Conservation (phyloP, 106 monocot species). For the Acanthochlamys bracteata region DNA sequence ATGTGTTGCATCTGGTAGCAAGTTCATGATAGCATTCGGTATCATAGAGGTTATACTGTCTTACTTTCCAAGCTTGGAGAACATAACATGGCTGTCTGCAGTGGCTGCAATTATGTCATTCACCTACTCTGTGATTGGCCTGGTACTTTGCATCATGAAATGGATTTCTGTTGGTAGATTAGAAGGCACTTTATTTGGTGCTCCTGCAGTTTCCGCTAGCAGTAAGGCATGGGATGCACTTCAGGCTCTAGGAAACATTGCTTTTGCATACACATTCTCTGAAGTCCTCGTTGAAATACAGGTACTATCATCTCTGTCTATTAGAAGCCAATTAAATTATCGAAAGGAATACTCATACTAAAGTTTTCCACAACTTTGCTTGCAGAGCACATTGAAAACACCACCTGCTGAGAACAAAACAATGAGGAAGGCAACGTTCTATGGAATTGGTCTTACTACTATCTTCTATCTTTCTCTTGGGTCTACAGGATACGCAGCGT, state of each 20-base stretch:
- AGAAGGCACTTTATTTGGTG: constrained; percentile 28
- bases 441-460: constrained; percentile 55
- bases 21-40: constrained; percentile 42
- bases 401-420: constrained; percentile 68
- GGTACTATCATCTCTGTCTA: constrained; percentile 15
- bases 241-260: constrained; percentile 69
- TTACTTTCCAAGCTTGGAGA: constrained; percentile 52
- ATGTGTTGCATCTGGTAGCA: constrained; percentile 31
- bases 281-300: constrained; percentile 60
- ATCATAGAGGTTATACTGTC: constrained; percentile 36
- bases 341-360: not conserved
- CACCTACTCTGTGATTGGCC: constrained; percentile 40
- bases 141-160: constrained; percentile 21
- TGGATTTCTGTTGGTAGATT: constrained; percentile 10
- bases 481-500: constrained; percentile 54
- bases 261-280: constrained; percentile 56
- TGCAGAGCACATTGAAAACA: constrained; percentile 57
- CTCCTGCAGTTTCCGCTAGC: constrained; percentile 20
- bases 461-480: constrained; percentile 63
- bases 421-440: constrained; percentile 47
- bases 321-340: too few relatives aligned
- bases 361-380: not conserved
- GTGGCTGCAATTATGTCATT: constrained; percentile 50
- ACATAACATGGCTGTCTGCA: constrained; percentile 40
- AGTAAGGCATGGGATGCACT: constrained; percentile 46